A percentile compares a stretch with the other conserved stretches of the same genome.
phyloP scores from a whole-genome alignment of 2,329 filamentous ascomycete genomes.

The Fusarium hainanense region DNA sequence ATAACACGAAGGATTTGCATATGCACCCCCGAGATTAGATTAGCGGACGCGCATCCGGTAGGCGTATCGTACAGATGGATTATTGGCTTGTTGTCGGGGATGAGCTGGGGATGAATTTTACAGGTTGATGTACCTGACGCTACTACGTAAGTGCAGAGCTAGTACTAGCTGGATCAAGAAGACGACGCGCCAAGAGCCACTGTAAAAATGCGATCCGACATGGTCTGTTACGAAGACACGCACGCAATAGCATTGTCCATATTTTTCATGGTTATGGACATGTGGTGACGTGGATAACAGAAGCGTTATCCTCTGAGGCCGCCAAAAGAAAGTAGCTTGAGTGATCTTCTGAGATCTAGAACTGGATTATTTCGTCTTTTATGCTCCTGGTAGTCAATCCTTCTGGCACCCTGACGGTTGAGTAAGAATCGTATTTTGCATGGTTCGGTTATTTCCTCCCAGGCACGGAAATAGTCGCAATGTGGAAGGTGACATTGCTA shows the following conservation, averaged over 20 bases:
- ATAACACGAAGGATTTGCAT: not conserved
- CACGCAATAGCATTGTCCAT: not conserved
- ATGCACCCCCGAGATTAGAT: constrained; percentile 8
- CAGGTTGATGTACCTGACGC: constrained; percentile 3
- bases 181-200: constrained; percentile 12
- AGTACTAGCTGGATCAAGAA: not conserved
- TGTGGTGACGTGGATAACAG: not conserved
- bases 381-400: not conserved
- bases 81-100: not conserved
- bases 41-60: not conserved
- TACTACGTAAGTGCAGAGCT: not conserved
- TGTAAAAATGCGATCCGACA: not conserved
- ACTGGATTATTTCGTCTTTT: not conserved
- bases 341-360: too few species aligned
- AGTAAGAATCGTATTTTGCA: not conserved
- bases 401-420: not conserved
- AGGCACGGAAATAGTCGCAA: not conserved
- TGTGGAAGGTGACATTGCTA: not conserved
- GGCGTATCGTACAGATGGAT: not conserved
- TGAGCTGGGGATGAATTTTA: constrained; percentile 4
- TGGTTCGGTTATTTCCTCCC: not conserved
- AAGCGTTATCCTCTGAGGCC: not conserved
- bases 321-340: not conserved
- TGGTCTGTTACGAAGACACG: not conserved
- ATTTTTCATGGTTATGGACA: not conserved